phyloP scores from a whole-genome alignment of 495 filamentous ascomycete species.

The Chaetomium fimeti region DNA sequence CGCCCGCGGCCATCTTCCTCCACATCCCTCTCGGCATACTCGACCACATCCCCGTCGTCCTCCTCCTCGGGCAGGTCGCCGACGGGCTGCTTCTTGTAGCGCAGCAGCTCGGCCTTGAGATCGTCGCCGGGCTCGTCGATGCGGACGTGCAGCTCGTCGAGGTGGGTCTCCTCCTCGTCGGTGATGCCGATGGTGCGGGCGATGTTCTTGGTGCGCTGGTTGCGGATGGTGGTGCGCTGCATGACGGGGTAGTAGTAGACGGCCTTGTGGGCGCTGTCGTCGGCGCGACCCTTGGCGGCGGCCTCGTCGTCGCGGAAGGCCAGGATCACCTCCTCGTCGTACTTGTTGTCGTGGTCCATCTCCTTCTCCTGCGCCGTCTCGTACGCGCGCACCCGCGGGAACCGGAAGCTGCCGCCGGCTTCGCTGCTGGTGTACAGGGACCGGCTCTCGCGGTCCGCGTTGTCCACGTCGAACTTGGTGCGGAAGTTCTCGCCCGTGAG shows the following conservation, averaged over 20 bases:
- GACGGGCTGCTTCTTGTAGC: constrained; percentile 44
- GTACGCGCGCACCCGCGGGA: constrained; percentile 76
- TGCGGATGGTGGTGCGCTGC: constrained; percentile 58
- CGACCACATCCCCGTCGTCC: constrained; percentile 16
- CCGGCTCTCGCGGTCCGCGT: constrained; percentile 66
- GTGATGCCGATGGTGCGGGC: constrained; percentile 45
- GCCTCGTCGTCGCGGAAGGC: constrained; percentile 47
- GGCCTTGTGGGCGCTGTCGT: constrained; percentile 54
- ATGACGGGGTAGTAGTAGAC: constrained; percentile 91
- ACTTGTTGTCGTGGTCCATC: constrained; percentile 62
- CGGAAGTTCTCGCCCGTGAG: constrained; percentile 62
- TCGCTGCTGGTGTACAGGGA: constrained; percentile 61
- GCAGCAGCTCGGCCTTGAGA: constrained; percentile 38
- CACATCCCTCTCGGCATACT: constrained; percentile 22
- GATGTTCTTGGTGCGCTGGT: constrained; percentile 57
- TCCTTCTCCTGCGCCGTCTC: constrained; percentile 71
- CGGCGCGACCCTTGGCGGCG: constrained; percentile 2
- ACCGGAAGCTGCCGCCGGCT: constrained; percentile 60
- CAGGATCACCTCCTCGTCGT: constrained; percentile 55
- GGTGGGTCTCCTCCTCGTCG: constrained; percentile 42
- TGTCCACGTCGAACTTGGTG: constrained; percentile 67
- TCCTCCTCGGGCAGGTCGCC: constrained; percentile 34
- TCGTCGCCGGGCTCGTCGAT: constrained; percentile 46
- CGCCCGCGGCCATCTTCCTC: constrained; percentile 11
- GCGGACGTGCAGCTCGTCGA: constrained; percentile 47